Conservation (phyloP, 495 filamentous ascomycete genomes). For the Tricharina praecox region DNA sequence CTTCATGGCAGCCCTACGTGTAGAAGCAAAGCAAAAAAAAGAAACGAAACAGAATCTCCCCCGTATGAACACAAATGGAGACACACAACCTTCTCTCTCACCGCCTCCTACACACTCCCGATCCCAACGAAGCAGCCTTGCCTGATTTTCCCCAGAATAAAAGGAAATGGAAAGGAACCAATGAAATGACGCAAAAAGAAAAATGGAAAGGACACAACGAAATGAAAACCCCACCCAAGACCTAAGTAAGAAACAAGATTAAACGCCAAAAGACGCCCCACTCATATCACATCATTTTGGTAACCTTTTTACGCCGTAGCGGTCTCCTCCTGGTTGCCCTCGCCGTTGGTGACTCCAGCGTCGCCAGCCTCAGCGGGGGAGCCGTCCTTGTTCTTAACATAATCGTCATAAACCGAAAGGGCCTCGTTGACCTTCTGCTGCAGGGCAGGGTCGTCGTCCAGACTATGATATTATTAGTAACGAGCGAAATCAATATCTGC, state of each 20-base stretch:
- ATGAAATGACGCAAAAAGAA: slow-evolving; percentile 1
- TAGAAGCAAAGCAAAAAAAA: too few relatives aligned
- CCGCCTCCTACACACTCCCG: too few relatives aligned
- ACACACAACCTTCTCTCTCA: too few relatives aligned
- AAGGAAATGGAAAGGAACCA: too few relatives aligned
- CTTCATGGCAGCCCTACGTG: too few relatives aligned
- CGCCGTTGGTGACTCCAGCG: neutral
- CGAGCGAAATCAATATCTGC: neutral
- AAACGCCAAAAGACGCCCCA: slow-evolving; percentile 7
- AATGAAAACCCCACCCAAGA: slow-evolving; percentile 5
- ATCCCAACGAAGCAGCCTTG: too few relatives aligned
- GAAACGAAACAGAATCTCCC: too few relatives aligned
- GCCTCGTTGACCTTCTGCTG: slow-evolving; percentile 93
- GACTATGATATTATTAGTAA: slow-evolving; percentile 36
- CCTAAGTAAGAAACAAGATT: slow-evolving; percentile 7
- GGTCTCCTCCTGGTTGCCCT: slow-evolving; percentile 4
- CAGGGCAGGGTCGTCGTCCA: slow-evolving; percentile 77
- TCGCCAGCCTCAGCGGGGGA: slow-evolving; percentile 18
- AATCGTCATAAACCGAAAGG: slow-evolving; percentile 92
- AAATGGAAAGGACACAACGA: slow-evolving; percentile 1
- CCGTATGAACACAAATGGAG: too few relatives aligned
- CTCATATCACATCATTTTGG: slow-evolving; percentile 5
- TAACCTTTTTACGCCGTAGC: slow-evolving; percentile 3
- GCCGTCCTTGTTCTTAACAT: slow-evolving; percentile 59
- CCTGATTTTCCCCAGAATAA: too few relatives aligned